Percentiles rank a stretch among this genome's conserved stretches.
Evolutionary conservation across 176 grass and related monocot species (phyloP).

Genomic region (Aegilops sharonensis): DNA sequence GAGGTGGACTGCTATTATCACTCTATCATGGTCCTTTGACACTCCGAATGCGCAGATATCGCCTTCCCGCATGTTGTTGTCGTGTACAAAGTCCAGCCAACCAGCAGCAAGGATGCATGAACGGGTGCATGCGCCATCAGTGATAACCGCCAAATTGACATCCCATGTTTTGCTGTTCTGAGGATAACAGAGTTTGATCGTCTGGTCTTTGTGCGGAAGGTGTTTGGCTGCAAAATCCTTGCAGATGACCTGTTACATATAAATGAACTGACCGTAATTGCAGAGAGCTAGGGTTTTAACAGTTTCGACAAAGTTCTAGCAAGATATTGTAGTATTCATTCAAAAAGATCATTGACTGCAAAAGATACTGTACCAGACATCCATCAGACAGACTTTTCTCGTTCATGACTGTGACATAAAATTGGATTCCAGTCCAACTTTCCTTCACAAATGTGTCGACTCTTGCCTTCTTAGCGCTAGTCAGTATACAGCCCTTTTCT

Average conservation of each 20-base stretch:
- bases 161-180: not conserved
- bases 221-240: not conserved
- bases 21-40: not conserved
- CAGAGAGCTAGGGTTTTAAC: not conserved
- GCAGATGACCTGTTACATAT: not conserved
- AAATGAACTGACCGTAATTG: not conserved
- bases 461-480: not conserved
- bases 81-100: slow-evolving; percentile 6
- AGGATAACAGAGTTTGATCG: not conserved
- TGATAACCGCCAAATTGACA: not conserved
- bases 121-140: not conserved
- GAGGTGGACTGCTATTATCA: slow-evolving; percentile 9
- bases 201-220: not conserved
- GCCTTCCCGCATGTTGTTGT: slow-evolving; percentile 9
- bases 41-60: slow-evolving; percentile 28
- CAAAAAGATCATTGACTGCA: too few species aligned
- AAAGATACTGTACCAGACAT: not conserved
- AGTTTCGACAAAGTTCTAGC: too few species aligned
- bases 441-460: not conserved
- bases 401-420: not conserved
- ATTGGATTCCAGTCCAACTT: not conserved
- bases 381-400: not conserved
- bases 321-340: not conserved
- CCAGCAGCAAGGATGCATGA: slow-evolving; percentile 1
- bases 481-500: not conserved